Conservation (phyloP, 2,329 filamentous ascomycete genomes). For the Fusarium brachygibbosum region DNA sequence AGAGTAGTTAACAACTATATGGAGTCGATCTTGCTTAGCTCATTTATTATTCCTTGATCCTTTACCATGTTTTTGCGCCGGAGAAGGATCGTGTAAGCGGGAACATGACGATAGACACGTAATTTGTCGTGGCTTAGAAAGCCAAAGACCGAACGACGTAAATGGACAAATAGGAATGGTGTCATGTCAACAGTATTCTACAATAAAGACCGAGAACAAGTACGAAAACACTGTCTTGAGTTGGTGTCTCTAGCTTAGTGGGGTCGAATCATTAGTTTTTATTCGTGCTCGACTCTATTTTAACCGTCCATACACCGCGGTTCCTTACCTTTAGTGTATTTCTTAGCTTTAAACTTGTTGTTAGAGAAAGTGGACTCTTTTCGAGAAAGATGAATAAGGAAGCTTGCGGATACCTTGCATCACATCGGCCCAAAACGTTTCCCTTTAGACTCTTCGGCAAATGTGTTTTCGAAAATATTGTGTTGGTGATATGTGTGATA, state of each 20-base stretch:
- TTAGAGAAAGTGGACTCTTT: too few species aligned
- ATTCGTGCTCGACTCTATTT: not conserved
- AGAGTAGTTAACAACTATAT: too few species aligned
- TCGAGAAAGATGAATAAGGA: too few species aligned
- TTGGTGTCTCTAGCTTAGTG: not conserved
- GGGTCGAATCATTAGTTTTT: not conserved
- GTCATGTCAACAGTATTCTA: not conserved
- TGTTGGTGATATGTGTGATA: not conserved
- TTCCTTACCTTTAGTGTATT: too few species aligned
- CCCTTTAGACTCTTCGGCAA: too few species aligned
- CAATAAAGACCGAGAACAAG: not conserved
- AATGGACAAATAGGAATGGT: not conserved
- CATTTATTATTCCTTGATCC: not conserved
- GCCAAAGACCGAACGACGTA: not conserved
- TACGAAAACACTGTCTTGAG: not conserved
- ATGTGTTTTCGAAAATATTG: not conserved
- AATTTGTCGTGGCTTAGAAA: not conserved
- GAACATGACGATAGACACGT: too few species aligned
- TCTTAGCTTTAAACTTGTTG: too few species aligned
- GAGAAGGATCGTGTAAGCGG: not conserved
- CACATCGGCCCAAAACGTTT: too few species aligned
- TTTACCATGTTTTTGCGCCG: not conserved
- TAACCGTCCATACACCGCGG: not conserved
- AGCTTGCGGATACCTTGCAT: too few species aligned
- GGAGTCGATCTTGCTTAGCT: too few species aligned